Percentiles rank a stretch among this genome's conserved stretches.
These are phyloP conservation scores for Hypocreales sp. DNA, from an alignment of 2,329 filamentous ascomycete genomes.

Conservation along the genomic window DNA sequence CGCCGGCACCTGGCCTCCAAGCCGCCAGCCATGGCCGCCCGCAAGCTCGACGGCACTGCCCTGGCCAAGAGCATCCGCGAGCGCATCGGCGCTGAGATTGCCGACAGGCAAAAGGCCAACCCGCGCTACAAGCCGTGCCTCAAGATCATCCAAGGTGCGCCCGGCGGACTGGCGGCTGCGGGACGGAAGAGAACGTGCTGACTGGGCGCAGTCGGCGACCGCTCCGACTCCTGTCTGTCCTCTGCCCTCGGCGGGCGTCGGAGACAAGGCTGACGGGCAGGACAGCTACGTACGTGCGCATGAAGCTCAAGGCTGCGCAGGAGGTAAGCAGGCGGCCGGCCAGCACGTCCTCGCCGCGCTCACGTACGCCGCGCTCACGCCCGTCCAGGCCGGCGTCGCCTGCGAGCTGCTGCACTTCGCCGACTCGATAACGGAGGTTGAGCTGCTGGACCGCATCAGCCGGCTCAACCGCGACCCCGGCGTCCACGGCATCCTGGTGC, in stretches of 20 bases:
- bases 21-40: conserved; percentile 58
- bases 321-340: conserved; percentile 50
- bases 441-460: conserved; percentile 71
- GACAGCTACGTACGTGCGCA: conserved; percentile 90
- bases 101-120: conserved; percentile 64
- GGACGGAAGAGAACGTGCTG: no score
- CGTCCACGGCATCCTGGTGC: conserved; percentile 86
- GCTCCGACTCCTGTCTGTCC: conserved; percentile 68
- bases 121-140: conserved; percentile 78
- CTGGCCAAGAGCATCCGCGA: conserved; percentile 88
- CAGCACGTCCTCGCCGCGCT: conserved; percentile 1
- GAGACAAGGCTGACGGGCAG: conserved; percentile 8
- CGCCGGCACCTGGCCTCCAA: no score
- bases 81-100: conserved; percentile 65
- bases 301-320: conserved; percentile 95
- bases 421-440: conserved; percentile 65
- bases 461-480: conserved; percentile 72
- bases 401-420: conserved; percentile 78
- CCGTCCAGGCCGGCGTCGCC: conserved; percentile 63
- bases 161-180: no score
- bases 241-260: no score
- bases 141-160: conserved; percentile 80
- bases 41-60: conserved; percentile 89
- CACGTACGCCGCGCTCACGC: not conserved
- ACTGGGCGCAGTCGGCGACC: conserved; percentile 91